Base-by-base conservation (phyloP, 1,284 basidiomycete species). In the Microbotryum scabiosae region DNA sequence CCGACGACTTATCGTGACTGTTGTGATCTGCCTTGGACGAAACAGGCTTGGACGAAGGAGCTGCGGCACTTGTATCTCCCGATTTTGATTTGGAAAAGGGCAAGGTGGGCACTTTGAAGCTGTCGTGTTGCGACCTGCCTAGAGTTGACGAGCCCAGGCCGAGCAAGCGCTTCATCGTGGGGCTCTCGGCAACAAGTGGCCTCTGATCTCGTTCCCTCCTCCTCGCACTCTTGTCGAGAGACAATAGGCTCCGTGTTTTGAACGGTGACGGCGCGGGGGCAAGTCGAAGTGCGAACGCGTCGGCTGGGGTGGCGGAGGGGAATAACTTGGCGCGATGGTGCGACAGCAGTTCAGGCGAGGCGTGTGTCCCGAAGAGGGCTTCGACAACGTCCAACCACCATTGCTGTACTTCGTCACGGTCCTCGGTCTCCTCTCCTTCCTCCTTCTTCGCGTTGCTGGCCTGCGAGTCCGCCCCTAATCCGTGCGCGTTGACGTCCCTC, bases 351-450 rank as follows among this genome's bases (percentile, higher is more conserved):
- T 52, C 30, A 6, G 41, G 8, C 12, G 51, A 50, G 26, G 66
- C 58, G n/a, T 25, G 50, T 6, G 58, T 44, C 0, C 56, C 54
- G 49, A 50, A 68, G 16, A 60, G 57, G 28, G 60, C 60, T 23
- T 68, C 67, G 56, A 68, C 67, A 8, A 63, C 44, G n/a, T 62
- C 60, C 10, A 53, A n/a, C 67, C 67, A 68, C 67, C 67, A 68
- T 9, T 48, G 32, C 45, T 68, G 66, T 20, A 68, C 62, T 23
- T 51, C n/a, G 25, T 68, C 66, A 16, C 30, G 51, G 46, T 59
- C 45, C n/a, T 25, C 53, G 8, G 36, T 45, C 51, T 43, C n/a
- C 10, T n/a, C 32, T 6, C 14, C 26, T 28, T 44, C 51, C 16
- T 53, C 56, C 23, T 21, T 32, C 26, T 51, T 43, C 25, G 36